Evolutionary conservation across 192 early-diverging fungal species (phyloP).

Genomic region (Jimgerdemannia flammicorona): DNA sequence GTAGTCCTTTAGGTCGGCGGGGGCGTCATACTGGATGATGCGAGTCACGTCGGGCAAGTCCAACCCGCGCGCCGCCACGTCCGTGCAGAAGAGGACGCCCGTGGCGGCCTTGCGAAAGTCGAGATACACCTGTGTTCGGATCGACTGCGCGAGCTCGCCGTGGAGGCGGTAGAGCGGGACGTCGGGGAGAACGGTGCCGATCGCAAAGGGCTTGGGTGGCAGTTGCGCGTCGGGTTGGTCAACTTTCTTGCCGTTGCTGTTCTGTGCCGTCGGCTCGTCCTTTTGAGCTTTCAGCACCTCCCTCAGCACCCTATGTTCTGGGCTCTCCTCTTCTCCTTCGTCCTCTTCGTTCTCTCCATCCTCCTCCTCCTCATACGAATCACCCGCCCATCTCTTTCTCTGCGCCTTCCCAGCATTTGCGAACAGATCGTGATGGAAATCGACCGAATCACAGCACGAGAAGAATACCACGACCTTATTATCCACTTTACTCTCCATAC

Average conservation of each 20-base stretch:
- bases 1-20: slow-evolving; percentile 91
- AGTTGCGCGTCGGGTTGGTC: slow-evolving; percentile 4
- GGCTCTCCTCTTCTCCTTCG: slow-evolving; percentile 46
- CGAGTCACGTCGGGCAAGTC: slow-evolving; percentile 91
- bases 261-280: not conserved
- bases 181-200: slow-evolving; percentile 62
- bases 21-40: slow-evolving; percentile 97
- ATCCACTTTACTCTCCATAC: not conserved
- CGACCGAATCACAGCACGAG: slow-evolving; percentile 89
- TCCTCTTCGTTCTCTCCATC: slow-evolving; percentile 32
- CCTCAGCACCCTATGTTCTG: slow-evolving; percentile 31
- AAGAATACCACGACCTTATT: slow-evolving; percentile 92
- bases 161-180: slow-evolving; percentile 81
- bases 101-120: slow-evolving; percentile 60
- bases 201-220: slow-evolving; percentile 10
- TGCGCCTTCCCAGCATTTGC: slow-evolving; percentile 60
- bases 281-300: slow-evolving; percentile 18
- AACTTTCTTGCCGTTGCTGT: not conserved
- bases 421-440: slow-evolving; percentile 90
- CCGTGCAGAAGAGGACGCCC: slow-evolving; percentile 91
- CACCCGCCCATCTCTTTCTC: slow-evolving; percentile 22
- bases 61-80: slow-evolving; percentile 96
- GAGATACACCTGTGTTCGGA: slow-evolving; percentile 71
- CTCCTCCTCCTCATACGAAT: slow-evolving; percentile 34
- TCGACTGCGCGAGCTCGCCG: slow-evolving; percentile 79